A percentile compares a stretch with the other conserved stretches of the same genome.
phyloP scores from a whole-genome alignment of 331 rosid species.

The Acacia concinna region DNA sequence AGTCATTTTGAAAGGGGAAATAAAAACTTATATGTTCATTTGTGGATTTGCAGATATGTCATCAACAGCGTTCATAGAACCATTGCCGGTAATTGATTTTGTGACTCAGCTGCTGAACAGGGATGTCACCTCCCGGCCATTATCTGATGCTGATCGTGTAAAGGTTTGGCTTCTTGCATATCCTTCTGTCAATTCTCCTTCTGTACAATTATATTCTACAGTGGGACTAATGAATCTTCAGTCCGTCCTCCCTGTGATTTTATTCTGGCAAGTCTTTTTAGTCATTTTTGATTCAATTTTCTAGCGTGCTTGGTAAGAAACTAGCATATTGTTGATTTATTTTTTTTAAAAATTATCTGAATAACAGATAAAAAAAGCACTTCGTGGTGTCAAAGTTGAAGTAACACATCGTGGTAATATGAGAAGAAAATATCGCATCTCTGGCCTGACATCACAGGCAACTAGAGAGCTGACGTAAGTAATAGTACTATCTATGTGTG shows the following conservation, averaged over 20 bases:
- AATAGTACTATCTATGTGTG: background rate
- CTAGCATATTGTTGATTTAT: no score
- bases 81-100: slow-evolving; percentile 84
- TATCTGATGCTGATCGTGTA: slow-evolving; percentile 89
- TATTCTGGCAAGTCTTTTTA: background rate
- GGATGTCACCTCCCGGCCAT: slow-evolving; percentile 72
- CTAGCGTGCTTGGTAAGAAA: background rate
- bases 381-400: slow-evolving; percentile 94
- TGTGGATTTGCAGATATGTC: slow-evolving; percentile 79
- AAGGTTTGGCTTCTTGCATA: slow-evolving; percentile 56
- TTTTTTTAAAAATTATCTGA: background rate
- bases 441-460: slow-evolving; percentile 94
- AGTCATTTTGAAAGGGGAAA: background rate
- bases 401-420: slow-evolving; percentile 94
- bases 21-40: background rate
- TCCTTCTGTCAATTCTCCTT: background rate
- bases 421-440: slow-evolving; percentile 91
- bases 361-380: slow-evolving; percentile 85
- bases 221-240: background rate
- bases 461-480: slow-evolving; percentile 90
- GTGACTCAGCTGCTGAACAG: slow-evolving; percentile 78
- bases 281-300: background rate
- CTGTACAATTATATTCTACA: no score
- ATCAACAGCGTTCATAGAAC: slow-evolving; percentile 92
- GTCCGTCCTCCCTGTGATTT: background rate